Conservation (phyloP, 2,329 filamentous ascomycete genomes). For the Fusarium abutilonis region DNA sequence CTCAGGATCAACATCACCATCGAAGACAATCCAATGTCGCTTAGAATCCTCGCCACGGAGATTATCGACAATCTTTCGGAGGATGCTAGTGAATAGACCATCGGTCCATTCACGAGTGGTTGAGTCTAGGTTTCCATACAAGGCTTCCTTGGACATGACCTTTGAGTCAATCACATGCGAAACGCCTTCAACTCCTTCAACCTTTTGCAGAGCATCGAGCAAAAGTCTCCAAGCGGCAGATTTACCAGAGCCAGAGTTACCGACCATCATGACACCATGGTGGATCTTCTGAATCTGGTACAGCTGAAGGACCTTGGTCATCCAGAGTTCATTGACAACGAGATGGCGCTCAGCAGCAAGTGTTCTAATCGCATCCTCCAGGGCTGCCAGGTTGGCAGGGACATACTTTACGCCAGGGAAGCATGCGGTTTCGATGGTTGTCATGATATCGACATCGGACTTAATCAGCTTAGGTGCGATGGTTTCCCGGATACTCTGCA, state of each 20-base stretch:
- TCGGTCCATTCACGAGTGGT: constrained; percentile 99
- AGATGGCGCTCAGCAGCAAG: constrained; percentile 87
- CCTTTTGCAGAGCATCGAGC: constrained; percentile 87
- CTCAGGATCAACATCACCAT: constrained; percentile 98
- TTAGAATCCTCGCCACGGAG: constrained; percentile 96
- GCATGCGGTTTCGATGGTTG: constrained; percentile 80
- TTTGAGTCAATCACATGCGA: constrained; percentile 99
- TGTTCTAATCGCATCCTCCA: constrained; percentile 82
- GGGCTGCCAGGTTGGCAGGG: constrained; percentile 81
- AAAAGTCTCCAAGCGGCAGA: constrained; percentile 94
- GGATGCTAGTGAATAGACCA: constrained; percentile 95
- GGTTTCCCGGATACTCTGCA: constrained; percentile 97
- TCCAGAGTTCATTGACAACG: constrained; percentile 93
- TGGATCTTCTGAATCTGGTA: constrained; percentile 99
- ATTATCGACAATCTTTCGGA: constrained; percentile 98
- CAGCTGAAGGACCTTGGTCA: constrained; percentile 95
- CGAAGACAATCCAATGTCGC: constrained; percentile 99
- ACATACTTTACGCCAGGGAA: constrained; percentile 96
- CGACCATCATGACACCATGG: constrained; percentile 99
- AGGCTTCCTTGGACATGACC: constrained; percentile 98
- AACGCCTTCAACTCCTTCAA: constrained; percentile 92
- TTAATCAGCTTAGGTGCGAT: constrained; percentile 98
- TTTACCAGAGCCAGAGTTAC: constrained; percentile 96
- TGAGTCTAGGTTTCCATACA: constrained; percentile 95
- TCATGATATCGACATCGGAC: constrained; percentile 89